Percentiles rank a stretch among this genome's conserved stretches.
Conservation (phyloP, 805 yeast species). For the Lachancea kluyveri region DNA sequence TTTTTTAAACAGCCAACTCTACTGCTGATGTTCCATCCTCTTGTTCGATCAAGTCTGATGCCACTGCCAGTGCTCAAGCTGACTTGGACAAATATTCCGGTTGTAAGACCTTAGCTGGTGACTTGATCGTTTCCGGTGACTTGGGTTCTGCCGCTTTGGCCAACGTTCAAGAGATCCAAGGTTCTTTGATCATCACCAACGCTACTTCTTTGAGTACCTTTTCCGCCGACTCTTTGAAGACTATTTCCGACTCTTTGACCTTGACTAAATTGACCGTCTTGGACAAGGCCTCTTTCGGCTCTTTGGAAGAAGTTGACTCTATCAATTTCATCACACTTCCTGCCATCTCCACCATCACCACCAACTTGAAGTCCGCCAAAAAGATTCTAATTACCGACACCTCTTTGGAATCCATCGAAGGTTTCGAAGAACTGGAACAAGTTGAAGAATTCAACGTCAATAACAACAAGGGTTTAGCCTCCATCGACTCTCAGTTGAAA, state of each 20-base stretch:
- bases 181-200: slow-evolving; percentile 62
- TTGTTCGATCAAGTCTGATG: slow-evolving; percentile 55
- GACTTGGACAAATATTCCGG: slow-evolving; percentile 68
- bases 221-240: slow-evolving; percentile 72
- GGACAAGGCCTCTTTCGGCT: slow-evolving; percentile 64
- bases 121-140: slow-evolving; percentile 61
- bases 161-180: slow-evolving; percentile 71
- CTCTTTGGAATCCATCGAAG: slow-evolving; percentile 58
- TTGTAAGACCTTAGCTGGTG: slow-evolving; percentile 80
- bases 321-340: slow-evolving; percentile 81
- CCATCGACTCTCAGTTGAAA: slow-evolving; percentile 66
- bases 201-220: slow-evolving; percentile 57
- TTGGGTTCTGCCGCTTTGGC: slow-evolving; percentile 61
- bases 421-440: slow-evolving; percentile 43
- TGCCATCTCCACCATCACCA: slow-evolving; percentile 64
- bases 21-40: slow-evolving; percentile 47
- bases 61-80: slow-evolving; percentile 73
- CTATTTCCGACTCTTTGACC: slow-evolving; percentile 65
- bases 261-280: slow-evolving; percentile 62
- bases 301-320: slow-evolving; percentile 74
- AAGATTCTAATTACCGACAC: slow-evolving; percentile 69
- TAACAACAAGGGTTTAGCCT: slow-evolving; percentile 78
- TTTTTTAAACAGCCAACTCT: slow-evolving; percentile 32
- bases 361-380: slow-evolving; percentile 68
- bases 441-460: slow-evolving; percentile 67